Conservation (phyloP, 345 rosid species). For the Cardamine chenopodiifolia region DNA sequence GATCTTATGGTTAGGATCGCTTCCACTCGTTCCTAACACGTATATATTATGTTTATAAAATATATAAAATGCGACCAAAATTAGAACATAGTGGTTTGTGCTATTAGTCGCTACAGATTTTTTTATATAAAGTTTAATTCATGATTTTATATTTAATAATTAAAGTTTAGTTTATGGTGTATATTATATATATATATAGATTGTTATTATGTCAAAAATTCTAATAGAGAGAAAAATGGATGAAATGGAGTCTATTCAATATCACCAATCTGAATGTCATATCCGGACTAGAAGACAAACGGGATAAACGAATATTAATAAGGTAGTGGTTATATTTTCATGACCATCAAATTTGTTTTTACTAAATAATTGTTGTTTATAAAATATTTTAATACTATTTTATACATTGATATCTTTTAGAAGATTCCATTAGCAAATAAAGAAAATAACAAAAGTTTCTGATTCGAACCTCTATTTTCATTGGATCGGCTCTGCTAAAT, state of each 20-base stretch:
- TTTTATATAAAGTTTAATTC: no score
- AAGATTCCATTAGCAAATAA: no score
- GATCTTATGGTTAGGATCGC: conserved; percentile 24
- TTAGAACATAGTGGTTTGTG: no score
- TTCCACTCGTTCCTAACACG: conserved; percentile 6
- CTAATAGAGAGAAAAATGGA: not conserved
- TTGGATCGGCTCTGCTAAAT: not conserved
- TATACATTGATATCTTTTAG: not conserved
- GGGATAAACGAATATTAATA: no score
- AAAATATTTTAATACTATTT: not conserved
- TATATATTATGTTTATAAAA: not conserved
- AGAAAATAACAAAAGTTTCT: not conserved
- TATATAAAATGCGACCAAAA: not conserved
- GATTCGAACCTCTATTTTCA: not conserved
- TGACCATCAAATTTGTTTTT: not conserved
- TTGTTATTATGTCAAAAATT: not conserved
- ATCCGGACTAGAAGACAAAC: no score
- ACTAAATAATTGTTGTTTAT: not conserved
- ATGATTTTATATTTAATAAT: no score
- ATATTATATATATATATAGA: no score
- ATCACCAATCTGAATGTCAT: not conserved
- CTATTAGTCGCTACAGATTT: no score
- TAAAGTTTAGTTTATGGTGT: no score
- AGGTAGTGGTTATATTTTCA: not conserved
- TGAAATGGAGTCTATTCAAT: not conserved